Percentiles rank a stretch among this genome's conserved stretches.
phyloP scores from a whole-genome alignment of 805 yeast genomes.

The Cyberlindnera galapagoensis region DNA sequence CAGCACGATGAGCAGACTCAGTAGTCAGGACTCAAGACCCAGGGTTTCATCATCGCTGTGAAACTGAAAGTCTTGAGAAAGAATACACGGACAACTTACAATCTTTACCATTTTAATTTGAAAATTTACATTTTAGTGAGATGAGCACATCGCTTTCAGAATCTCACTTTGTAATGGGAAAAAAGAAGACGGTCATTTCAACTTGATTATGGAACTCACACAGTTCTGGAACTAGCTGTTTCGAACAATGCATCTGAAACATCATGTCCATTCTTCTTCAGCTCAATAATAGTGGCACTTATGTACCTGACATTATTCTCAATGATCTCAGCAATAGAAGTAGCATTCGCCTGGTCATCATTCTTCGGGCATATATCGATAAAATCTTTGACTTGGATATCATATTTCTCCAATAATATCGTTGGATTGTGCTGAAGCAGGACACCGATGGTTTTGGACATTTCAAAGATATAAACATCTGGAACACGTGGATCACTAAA shows the following conservation, averaged over 20 bases:
- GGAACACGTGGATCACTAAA: slow-evolving; percentile 11
- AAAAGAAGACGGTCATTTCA: too few species aligned
- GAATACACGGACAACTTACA: too few species aligned
- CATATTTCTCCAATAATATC: slow-evolving; percentile 6
- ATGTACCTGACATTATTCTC: slow-evolving; percentile 19
- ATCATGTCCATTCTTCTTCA: slow-evolving; percentile 3
- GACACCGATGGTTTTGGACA: slow-evolving; percentile 23
- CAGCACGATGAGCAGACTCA: too few species aligned
- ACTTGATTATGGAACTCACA: too few species aligned
- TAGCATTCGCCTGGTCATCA: slow-evolving; percentile 6
- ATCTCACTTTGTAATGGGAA: too few species aligned
- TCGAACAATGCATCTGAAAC: slow-evolving; percentile 2
- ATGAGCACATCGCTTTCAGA: too few species aligned
- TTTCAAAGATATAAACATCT: slow-evolving; percentile 19
- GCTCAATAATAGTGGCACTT: slow-evolving; percentile 11
- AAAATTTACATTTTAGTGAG: too few species aligned
- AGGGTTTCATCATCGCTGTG: too few species aligned
- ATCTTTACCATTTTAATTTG: too few species aligned
- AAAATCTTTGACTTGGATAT: slow-evolving; percentile 7
- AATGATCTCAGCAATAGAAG: slow-evolving; percentile 6
- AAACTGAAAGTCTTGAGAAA: too few species aligned
- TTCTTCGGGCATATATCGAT: slow-evolving; percentile 8
- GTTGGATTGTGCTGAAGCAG: slow-evolving; percentile 15
- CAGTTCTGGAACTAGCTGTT: too few species aligned
- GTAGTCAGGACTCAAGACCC: too few species aligned